Base-by-base conservation (phyloP, 352 stramenopile genomes). In the Globisporangium mamillatum region DNA sequence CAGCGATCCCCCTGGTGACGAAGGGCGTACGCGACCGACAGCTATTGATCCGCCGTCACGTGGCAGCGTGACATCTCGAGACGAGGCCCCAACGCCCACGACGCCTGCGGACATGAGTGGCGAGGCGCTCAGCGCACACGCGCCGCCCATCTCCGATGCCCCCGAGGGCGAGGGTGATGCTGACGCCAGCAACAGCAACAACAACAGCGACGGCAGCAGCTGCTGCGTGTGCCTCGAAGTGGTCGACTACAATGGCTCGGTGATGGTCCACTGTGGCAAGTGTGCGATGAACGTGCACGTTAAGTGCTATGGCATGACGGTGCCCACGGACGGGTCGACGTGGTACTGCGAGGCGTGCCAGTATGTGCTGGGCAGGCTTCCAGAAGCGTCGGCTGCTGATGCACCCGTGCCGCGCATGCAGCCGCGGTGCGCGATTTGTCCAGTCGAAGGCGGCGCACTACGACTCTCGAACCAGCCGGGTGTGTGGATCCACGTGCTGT, bases 401-500 rank as follows among this genome's bases (percentile, higher is more conserved):
- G 55, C 63, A 1, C 53, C 52, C 9, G 61, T 72, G 25, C 69
- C 76, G n/a, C 54, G 66, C 9, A 52, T 78, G n/a, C 59, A 66
- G 29, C 86, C 85, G 20, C 77, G 82, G 27, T 96, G 82, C 66
- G 82, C 81, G 24, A 75, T 91, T n/a, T 95, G 83, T 59, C 86
- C 82, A 20, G 72, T 82, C 20, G 77, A 79, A 38, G 89, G 89
- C 41, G 90, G 90, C 20, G 88, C 87, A 9, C 65, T 96, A 69
- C 89, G 90, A 6, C 81, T 70, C 8, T 90, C 87, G 12, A 81
- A 65, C 32, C 78, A 92, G 63, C 64, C 64, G 8, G 75, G 79
- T 64, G 77, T 91, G 8, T 94, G 90, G 88, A 82, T 80, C 50
- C 90, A 97, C 72, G 80, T 96, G 32, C 72, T 94, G 61, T 97